Evolutionary conservation across 2,329 filamentous ascomycete species (phyloP), one percentile per base, ranked within the genome.

Genomic region (Fusarium pseudonygamai): DNA sequence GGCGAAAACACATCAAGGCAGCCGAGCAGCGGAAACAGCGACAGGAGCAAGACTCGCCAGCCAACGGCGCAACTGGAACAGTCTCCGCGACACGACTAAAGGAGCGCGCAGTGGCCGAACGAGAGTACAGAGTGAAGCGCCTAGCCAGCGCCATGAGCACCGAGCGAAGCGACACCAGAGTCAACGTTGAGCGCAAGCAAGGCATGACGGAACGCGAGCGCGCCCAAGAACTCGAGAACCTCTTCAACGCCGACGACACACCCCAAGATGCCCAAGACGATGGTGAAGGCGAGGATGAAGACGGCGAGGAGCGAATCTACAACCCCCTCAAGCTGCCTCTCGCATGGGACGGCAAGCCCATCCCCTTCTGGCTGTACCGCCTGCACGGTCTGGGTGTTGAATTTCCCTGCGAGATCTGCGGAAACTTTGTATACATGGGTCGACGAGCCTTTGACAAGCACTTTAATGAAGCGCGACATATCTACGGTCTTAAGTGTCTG

Each of bases 351-450:
- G 96, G 97, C 77, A 99, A 99, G 80, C 96, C 97, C 1, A 99
- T 99, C 77, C 96, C 97, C 1, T 99, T 96, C 86, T 99, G 96
- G 96, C 88, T 99, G 22, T 99, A 98, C 87, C 96, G 98, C 77
- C 88, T 99, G 22, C 96, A 99, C 80, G 96, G 96, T 3, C 86
- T 99, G 32, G 96, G 96, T 14, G 95, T 97, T 18, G 96, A 99
- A 78, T 97, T 98, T 76, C 88, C 93, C 1, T 99, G 96, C 85
- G 96, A 99, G 81, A 94, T 99, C 64, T 99, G 96, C 80, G 96
- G 96, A 63, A 98, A 98, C 83, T 98, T 95, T 79, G 95, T 98
- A n/a, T 98, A 98, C 85, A 98, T 97, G 93, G 96, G 96, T 22
- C 89, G 96, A 30, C 90, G 96, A 56, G 95, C 95, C 3, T 99